Evolutionary conservation across 768 basidiomycete genomes (phyloP), one percentile per base, ranked within the genome.

Genomic region (Omphalotus guepiniiformis): DNA sequence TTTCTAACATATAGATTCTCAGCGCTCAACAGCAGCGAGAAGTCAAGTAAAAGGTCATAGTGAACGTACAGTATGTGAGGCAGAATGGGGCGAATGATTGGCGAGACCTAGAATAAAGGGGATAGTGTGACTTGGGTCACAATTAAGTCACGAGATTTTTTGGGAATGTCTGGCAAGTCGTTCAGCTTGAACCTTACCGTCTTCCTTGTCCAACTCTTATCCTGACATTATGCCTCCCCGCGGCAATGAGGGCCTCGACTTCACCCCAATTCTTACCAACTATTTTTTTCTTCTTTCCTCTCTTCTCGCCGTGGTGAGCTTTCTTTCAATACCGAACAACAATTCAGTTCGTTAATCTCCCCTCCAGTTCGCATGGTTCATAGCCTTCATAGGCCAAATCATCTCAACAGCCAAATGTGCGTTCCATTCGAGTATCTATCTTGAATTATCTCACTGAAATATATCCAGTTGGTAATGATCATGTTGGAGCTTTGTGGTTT

Each of bases 201-300:
- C n/a, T 32, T 32, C 30, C 30, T 42, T 42, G 42, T 25, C 47
- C 22, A 47, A 26, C 37, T 49, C 42, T 41, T 21, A 41, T 42
- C 39, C 40, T 50, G 51, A 6, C 35, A 56, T 51, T 52, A 72
- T 80, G 77, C 75, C 77, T 64, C 78, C 77, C 53, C 75, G 77
- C 57, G 75, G 70, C 59, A 78, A 67, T 58, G 75, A 75, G 69
- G 73, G 87, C n/a, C 78, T 88, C 55, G 89, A 93, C 67, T 88
- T 93, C 48, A 89, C 85, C 1, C 92, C 89, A 51, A 87, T 95
- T 52, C 74, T 92, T 48, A 89, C 90, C 15, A 92, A 95, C 62
- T 93, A 94, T 61, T 76, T 95, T 60, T 93, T 95, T 62, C 75
- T 95, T 22, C 85, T 90, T 61, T 95, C 93, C 1, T 84, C 84